phyloP scores from a whole-genome alignment of 2,329 filamentous ascomycete species.

The Fusarium mexicanum region DNA sequence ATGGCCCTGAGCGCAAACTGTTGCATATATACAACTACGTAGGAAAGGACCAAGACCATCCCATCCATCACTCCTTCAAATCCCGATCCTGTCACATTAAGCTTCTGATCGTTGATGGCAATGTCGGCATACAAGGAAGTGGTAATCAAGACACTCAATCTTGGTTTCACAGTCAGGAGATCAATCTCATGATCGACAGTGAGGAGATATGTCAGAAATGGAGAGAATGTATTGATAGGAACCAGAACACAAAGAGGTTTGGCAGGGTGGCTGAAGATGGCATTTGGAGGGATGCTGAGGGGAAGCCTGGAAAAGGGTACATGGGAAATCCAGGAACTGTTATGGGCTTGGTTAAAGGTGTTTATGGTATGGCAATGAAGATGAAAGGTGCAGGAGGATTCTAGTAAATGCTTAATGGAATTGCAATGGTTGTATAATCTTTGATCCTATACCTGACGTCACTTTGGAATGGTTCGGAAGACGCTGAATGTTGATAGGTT shows the following conservation, averaged over 20 bases:
- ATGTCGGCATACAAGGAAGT: constrained; percentile 76
- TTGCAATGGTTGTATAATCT: too few relatives aligned
- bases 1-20: constrained; percentile 46
- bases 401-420: neutral
- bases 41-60: constrained; percentile 75
- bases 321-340: constrained; percentile 30
- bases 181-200: constrained; percentile 80
- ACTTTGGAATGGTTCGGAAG: neutral
- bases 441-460: neutral
- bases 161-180: constrained; percentile 82
- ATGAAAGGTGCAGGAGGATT: constrained; percentile 18
- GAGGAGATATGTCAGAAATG: constrained; percentile 67
- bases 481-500: neutral
- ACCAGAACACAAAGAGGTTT: constrained; percentile 73
- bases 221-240: constrained; percentile 68
- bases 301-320: constrained; percentile 25
- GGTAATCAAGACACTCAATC: constrained; percentile 85
- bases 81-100: constrained; percentile 79
- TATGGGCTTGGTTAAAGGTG: constrained; percentile 21
- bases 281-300: constrained; percentile 28
- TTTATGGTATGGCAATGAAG: constrained; percentile 23
- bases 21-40: constrained; percentile 77
- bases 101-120: constrained; percentile 76
- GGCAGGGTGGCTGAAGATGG: constrained; percentile 52
- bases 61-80: constrained; percentile 73